Conservation (phyloP, 2,329 filamentous ascomycete species). For the Fusarium hainanense region DNA sequence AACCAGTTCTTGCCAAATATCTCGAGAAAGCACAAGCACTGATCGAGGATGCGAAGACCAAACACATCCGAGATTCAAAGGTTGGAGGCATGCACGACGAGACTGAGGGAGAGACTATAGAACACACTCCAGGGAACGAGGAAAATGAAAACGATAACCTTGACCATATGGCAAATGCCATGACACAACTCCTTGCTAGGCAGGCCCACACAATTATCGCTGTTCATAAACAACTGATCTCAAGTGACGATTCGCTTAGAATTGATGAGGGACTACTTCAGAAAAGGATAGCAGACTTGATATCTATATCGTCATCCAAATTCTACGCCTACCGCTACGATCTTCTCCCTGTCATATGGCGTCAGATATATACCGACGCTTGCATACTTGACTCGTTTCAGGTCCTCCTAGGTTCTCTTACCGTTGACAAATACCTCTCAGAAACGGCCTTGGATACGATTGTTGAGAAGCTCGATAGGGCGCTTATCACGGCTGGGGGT, state of each 20-base stretch:
- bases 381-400: constrained; percentile 70
- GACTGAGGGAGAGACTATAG: background rate
- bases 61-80: background rate
- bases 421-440: constrained; percentile 2
- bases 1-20: constrained; percentile 43
- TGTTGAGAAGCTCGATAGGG: constrained; percentile 77
- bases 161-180: constrained; percentile 35
- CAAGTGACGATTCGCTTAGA: background rate
- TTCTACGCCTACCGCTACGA: constrained; percentile 77
- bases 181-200: constrained; percentile 45
- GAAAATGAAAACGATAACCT: background rate
- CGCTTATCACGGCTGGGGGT: constrained; percentile 79
- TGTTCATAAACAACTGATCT: constrained; percentile 35
- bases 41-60: background rate
- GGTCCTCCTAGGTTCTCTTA: constrained; percentile 42
- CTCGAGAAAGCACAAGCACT: constrained; percentile 39
- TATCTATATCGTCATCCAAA: constrained; percentile 69
- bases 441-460: constrained; percentile 61
- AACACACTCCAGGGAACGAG: background rate
- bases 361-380: constrained; percentile 76
- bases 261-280: constrained; percentile 46
- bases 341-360: constrained; percentile 75
- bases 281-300: constrained; percentile 65
- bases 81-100: background rate
- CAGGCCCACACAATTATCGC: constrained; percentile 45